Evolutionary conservation across 805 yeast species (phyloP).

Genomic region (Lipomyces yamadae): DNA sequence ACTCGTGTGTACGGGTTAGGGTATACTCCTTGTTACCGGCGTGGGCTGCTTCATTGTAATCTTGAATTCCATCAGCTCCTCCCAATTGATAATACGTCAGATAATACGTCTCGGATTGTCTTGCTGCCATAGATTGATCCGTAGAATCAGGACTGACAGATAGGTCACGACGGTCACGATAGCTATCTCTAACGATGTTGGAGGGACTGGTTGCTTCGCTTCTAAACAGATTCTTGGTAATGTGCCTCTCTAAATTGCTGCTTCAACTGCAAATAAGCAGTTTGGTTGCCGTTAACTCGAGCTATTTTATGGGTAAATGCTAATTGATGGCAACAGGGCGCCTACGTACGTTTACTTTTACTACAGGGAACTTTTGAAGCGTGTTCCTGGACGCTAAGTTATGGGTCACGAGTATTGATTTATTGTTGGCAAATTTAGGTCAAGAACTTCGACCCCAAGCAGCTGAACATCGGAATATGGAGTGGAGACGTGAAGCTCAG

Average conservation of each 20-base stretch:
- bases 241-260: constrained; percentile 20
- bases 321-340: constrained; percentile 41
- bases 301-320: not conserved
- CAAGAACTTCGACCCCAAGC: constrained; percentile 94
- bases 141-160: not conserved
- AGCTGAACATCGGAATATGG: constrained; percentile 95
- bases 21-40: not conserved
- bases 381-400: not conserved
- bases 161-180: not conserved
- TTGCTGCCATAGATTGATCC: not conserved
- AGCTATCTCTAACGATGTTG: constrained; percentile 44
- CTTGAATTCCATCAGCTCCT: not conserved
- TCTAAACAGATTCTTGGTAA: constrained; percentile 49
- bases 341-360: constrained; percentile 41
- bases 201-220: constrained; percentile 53
- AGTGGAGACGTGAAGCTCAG: constrained; percentile 90
- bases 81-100: not conserved
- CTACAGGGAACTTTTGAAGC: not conserved
- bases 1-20: not conserved
- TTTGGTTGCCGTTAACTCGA: not conserved
- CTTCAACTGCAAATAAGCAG: not conserved
- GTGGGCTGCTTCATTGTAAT: not conserved
- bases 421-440: constrained; percentile 56
- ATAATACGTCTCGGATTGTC: not conserved
- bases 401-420: not conserved